phyloP scores from a whole-genome alignment of 352 stramenopile genomes.

The Paralagenidium karlingii region DNA sequence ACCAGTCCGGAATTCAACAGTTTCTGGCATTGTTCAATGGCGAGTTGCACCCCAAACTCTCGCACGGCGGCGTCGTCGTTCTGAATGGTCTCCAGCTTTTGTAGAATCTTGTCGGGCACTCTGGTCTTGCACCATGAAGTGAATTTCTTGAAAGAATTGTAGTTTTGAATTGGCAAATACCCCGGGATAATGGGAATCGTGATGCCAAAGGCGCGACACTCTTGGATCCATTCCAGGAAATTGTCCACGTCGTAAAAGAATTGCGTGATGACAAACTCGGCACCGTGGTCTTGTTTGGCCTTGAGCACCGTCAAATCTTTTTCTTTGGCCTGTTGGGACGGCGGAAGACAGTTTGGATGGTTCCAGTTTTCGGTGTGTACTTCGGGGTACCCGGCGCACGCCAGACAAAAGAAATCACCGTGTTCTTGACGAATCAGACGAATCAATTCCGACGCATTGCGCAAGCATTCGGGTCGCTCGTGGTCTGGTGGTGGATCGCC shows the following conservation, averaged over 20 bases:
- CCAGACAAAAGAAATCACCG: conserved; percentile 95
- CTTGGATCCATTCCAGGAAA: conserved; percentile 93
- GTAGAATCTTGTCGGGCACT: conserved; percentile 78
- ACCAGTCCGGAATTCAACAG: conserved; percentile 73
- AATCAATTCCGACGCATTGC: conserved; percentile 95
- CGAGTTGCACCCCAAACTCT: conserved; percentile 89
- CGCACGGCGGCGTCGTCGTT: conserved; percentile 92
- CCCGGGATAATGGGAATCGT: conserved; percentile 93
- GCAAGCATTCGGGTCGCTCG: conserved; percentile 67
- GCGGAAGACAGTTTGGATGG: conserved; percentile 55
- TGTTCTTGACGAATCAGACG: conserved; percentile 93
- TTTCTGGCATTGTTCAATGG: conserved; percentile 86
- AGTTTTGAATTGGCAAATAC: conserved; percentile 82
- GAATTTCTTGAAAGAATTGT: conserved; percentile 97
- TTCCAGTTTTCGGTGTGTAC: conserved; percentile 80
- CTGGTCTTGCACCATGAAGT: conserved; percentile 96
- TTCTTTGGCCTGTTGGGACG: conserved; percentile 52
- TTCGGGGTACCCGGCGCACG: conserved; percentile 96
- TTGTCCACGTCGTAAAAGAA: conserved; percentile 99
- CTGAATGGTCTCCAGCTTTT: conserved; percentile 78
- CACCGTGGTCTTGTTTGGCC: conserved; percentile 93
- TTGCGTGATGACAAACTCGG: conserved; percentile 99
- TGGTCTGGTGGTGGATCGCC: conserved; percentile 92
- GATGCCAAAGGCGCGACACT: conserved; percentile 87
- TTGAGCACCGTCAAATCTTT: conserved; percentile 96